phyloP scores from a whole-genome alignment of 371 early-diverging fungal genomes.

The Capillidium rhysosporum region DNA sequence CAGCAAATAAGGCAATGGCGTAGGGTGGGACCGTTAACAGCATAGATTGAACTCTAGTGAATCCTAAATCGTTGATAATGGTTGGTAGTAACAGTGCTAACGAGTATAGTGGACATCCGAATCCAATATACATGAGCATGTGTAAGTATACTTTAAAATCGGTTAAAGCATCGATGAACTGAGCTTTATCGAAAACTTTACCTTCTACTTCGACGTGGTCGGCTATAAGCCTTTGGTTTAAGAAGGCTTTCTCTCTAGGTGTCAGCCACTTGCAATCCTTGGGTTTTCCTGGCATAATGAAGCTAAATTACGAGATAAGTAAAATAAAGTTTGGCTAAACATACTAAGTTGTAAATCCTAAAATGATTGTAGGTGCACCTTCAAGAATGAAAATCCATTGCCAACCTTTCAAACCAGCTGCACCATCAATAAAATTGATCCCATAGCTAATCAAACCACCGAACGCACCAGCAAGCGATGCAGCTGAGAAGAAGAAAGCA shows the following conservation, averaged over 20 bases:
- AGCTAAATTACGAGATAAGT: background rate
- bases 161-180: conserved; percentile 21
- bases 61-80: conserved; percentile 22
- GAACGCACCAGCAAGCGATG: conserved; percentile 47
- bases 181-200: conserved; percentile 23
- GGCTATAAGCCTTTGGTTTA: background rate
- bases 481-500: conserved; percentile 38
- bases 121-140: conserved; percentile 25
- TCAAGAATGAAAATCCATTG: conserved; percentile 21
- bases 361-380: conserved; percentile 4
- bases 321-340: background rate
- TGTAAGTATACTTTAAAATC: conserved; percentile 30
- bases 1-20: conserved; percentile 25
- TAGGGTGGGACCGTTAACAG: conserved; percentile 25
- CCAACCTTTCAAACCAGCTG: conserved; percentile 23
- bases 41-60: conserved; percentile 17
- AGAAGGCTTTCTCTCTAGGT: background rate
- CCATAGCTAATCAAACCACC: conserved; percentile 37
- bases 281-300: conserved; percentile 2
- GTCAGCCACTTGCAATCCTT: background rate
- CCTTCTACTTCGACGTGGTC: background rate
- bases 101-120: conserved; percentile 33
- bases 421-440: conserved; percentile 31
- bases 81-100: conserved; percentile 38
- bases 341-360: conserved; percentile 2